Percentiles rank a stretch among this genome's conserved stretches.
Conservation (phyloP, 1,139 yeast species). For the Yamadazyma buinensis region DNA sequence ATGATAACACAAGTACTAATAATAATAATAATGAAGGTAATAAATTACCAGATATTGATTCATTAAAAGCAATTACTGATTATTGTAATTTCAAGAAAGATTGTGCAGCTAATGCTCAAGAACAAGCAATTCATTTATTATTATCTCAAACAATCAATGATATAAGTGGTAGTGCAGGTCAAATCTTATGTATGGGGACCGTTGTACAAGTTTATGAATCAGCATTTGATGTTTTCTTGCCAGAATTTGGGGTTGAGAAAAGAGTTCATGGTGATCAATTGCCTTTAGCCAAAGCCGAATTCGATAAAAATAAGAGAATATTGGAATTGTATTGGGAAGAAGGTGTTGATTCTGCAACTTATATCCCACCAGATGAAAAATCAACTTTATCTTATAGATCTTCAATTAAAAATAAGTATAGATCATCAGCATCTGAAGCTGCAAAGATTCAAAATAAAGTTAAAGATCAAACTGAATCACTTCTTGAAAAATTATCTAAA, state of each 20-base stretch:
- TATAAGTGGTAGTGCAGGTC: slow-evolving; percentile 74
- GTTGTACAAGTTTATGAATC: slow-evolving; percentile 93
- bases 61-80: slow-evolving; percentile 78
- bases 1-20: too few relatives aligned
- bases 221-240: slow-evolving; percentile 89
- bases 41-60: slow-evolving; percentile 49
- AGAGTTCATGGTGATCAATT: slow-evolving; percentile 97
- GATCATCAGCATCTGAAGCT: slow-evolving; percentile 68
- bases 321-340: slow-evolving; percentile 90
- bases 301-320: slow-evolving; percentile 62
- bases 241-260: slow-evolving; percentile 95
- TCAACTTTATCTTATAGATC: slow-evolving; percentile 71
- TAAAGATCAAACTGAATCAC: slow-evolving; percentile 34
- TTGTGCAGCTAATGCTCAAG: slow-evolving; percentile 90
- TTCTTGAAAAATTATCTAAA: slow-evolving; percentile 44
- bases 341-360: slow-evolving; percentile 88
- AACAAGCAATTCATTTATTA: slow-evolving; percentile 85
- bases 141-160: slow-evolving; percentile 82
- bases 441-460: slow-evolving; percentile 53
- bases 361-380: slow-evolving; percentile 83
- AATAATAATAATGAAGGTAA: not conserved
- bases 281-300: slow-evolving; percentile 90
- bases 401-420: slow-evolving; percentile 73
- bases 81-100: slow-evolving; percentile 95
- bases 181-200: slow-evolving; percentile 78